Percentiles rank a stretch among this genome's conserved stretches.
Conservation (phyloP, 1,139 yeast genomes). For the Neolecta irregularis region DNA sequence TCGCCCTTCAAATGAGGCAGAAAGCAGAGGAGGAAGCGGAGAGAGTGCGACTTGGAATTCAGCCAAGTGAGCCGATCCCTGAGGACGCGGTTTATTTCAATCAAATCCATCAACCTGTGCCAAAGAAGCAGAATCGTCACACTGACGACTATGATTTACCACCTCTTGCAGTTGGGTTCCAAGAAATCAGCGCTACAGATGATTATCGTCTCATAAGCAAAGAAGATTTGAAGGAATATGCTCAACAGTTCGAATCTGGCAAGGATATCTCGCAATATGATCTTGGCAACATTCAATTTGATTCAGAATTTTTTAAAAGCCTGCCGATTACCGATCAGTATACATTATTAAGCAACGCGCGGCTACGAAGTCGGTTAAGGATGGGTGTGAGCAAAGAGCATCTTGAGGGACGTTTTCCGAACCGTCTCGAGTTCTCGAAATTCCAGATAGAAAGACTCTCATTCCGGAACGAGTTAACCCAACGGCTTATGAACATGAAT, state of each 20-base stretch:
- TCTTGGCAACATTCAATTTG: conserved; percentile 25
- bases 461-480: conserved; percentile 80
- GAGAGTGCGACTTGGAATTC: conserved; percentile 7
- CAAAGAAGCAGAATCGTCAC: conserved; percentile 22
- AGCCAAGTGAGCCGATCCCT: conserved; percentile 4
- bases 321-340: conserved; percentile 72
- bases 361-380: conserved; percentile 75
- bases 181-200: conserved; percentile 23
- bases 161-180: conserved; percentile 32
- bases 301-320: conserved; percentile 25
- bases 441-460: conserved; percentile 90
- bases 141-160: conserved; percentile 84
- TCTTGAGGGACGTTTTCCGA: conserved; percentile 61
- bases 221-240: conserved; percentile 49
- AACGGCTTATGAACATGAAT: conserved; percentile 64
- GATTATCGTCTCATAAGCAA: conserved; percentile 67
- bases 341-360: conserved; percentile 65
- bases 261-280: conserved; percentile 31
- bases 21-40: conserved; percentile 25
- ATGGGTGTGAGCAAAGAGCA: conserved; percentile 91
- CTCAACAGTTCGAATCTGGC: conserved; percentile 47
- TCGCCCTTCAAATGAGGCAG: conserved; percentile 66
- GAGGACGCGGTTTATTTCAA: conserved; percentile 1
- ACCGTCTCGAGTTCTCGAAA: conserved; percentile 75
- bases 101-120: background rate